These are phyloP conservation scores for Nidularia sp. DNA, from an alignment of 768 basidiomycete species.

Conservation along the genomic window DNA sequence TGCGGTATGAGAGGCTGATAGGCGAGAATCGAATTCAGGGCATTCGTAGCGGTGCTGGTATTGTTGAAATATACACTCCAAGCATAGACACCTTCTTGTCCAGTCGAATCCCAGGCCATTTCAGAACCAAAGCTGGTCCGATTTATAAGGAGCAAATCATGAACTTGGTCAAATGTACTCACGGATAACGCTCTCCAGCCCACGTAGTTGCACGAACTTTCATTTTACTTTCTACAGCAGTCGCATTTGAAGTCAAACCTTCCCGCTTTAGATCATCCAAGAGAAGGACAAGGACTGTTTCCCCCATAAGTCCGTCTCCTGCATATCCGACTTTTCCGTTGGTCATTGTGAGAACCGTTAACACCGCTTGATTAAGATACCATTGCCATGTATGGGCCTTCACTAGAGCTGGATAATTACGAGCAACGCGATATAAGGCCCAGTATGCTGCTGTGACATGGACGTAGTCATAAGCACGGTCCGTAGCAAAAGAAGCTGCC, in stretches of 20 bases:
- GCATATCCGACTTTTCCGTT: constrained; percentile 39
- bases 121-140: constrained; percentile 48
- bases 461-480: constrained; percentile 51
- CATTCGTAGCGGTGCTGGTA: constrained; percentile 42
- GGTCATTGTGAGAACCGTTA: constrained; percentile 44
- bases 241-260: constrained; percentile 43
- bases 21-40: constrained; percentile 51
- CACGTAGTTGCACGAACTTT: constrained; percentile 35
- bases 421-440: constrained; percentile 53
- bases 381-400: constrained; percentile 47
- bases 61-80: constrained; percentile 56
- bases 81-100: constrained; percentile 53
- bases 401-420: constrained; percentile 50
- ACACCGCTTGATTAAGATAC: constrained; percentile 53
- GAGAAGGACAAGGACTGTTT: constrained; percentile 45
- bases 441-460: constrained; percentile 49
- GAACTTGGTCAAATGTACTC: constrained; percentile 11
- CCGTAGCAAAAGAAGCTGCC: constrained; percentile 39
- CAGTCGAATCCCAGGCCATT: constrained; percentile 57
- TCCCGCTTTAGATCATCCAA: constrained; percentile 49
- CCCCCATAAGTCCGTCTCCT: constrained; percentile 50
- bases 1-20: constrained; percentile 56
- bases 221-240: constrained; percentile 44
- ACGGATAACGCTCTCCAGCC: constrained; percentile 50
- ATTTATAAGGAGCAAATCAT: background rate